Conservation (phyloP, 208 protist genomes). For the Acanthamoeba divionensis region DNA sequence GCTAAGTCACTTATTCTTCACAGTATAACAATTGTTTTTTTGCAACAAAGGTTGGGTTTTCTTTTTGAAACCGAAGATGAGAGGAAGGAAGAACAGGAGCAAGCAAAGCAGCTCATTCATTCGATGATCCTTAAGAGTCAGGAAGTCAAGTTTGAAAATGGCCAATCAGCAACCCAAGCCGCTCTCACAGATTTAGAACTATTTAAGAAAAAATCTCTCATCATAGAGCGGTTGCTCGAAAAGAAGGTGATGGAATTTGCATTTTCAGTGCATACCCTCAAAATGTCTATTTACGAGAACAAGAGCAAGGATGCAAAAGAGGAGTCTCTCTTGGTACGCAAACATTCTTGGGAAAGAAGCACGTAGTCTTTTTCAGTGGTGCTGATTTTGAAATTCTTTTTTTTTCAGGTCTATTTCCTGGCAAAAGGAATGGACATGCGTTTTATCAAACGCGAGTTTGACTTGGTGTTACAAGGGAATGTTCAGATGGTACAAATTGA, state of each 20-base stretch:
- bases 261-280: not conserved
- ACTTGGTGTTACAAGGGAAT: not conserved
- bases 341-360: not conserved
- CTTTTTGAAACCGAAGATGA: not conserved
- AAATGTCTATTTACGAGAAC: not conserved
- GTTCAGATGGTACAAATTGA: not conserved
- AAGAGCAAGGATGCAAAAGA: too few species aligned
- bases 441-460: not conserved
- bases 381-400: not conserved
- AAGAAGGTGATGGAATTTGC: not conserved
- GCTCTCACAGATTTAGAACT: too few species aligned
- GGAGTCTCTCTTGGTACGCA: not conserved
- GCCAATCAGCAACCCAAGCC: too few species aligned
- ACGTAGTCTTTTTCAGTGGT: not conserved
- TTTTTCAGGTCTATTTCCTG: not conserved
- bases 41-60: not conserved
- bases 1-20: too few species aligned
- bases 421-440: not conserved
- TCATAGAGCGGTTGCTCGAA: too few species aligned
- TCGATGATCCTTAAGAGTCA: not conserved
- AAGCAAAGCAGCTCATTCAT: not conserved
- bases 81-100: not conserved
- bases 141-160: not conserved
- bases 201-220: too few species aligned
- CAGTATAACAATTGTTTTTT: not conserved